Percentiles rank a stretch among this genome's conserved stretches.
Evolutionary conservation across 2,329 filamentous ascomycete species (phyloP).

Genomic region (Fusarium sulawesiense): DNA sequence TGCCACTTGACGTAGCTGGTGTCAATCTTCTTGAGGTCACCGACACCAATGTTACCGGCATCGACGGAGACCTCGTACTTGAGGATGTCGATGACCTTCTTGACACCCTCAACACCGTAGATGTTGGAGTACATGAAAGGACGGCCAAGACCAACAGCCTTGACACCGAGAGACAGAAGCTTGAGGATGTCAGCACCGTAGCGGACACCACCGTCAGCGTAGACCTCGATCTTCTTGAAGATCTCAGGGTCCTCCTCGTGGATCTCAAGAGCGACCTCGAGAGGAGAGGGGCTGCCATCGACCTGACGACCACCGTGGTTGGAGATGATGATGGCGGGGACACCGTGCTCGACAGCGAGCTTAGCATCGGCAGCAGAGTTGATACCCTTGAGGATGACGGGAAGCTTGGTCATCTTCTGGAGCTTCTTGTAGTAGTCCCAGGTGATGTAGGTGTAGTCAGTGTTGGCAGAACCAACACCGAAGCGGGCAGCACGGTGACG

Average conservation of each 20-base stretch:
- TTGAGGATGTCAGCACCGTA: conserved; percentile 58
- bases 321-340: conserved; percentile 54
- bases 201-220: conserved; percentile 57
- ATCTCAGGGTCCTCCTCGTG: conserved; percentile 52
- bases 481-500: conserved; percentile 56
- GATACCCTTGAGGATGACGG: conserved; percentile 57
- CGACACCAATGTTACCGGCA: conserved; percentile 57
- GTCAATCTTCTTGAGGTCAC: conserved; percentile 52
- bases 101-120: conserved; percentile 62
- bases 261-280: conserved; percentile 56
- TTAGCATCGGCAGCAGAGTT: conserved; percentile 52
- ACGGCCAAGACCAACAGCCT: conserved; percentile 60
- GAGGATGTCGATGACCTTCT: conserved; percentile 57
- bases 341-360: conserved; percentile 49
- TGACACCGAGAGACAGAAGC: conserved; percentile 57
- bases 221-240: conserved; percentile 54
- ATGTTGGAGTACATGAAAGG: conserved; percentile 66
- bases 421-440: conserved; percentile 55
- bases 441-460: conserved; percentile 44
- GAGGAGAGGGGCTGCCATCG: conserved; percentile 52
- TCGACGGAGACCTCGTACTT: conserved; percentile 62
- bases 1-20: conserved; percentile 46
- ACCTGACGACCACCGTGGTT: conserved; percentile 59
- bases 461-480: conserved; percentile 52
- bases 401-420: conserved; percentile 51